Base-by-base conservation (phyloP, 768 basidiomycete species). In the Rubroboletus satanas region DNA sequence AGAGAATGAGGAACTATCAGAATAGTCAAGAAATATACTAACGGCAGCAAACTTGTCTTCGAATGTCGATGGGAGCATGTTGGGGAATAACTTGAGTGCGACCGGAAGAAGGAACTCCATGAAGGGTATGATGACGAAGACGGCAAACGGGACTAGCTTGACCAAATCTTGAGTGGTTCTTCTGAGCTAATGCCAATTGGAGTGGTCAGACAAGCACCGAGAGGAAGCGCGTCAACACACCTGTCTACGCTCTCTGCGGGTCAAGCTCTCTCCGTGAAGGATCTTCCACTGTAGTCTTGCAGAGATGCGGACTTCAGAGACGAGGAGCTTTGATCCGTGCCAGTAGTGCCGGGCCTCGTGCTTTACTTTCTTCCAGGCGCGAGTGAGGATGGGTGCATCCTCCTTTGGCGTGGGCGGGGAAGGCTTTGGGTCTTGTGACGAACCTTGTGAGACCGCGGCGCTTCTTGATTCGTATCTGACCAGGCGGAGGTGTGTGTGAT, bases 61-160 rank as follows among this genome's bases (percentile, higher is more conserved):
- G 59, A 99, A 98, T 0, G 97, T 99, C 0, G 92, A 95, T 0
- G 97, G 97, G 6, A 99, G 83, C 93, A 98, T 98, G 72, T 90
- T 98, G 14, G 97, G 97, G 81, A 99, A 99, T 42, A 99, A 74
- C 71, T 96, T 97, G 61, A 99, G 80, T 0, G 94, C 95, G 38
- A 99, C 92, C 2, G 97, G 97, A 3, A 99, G 83, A 5, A 99
- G 79, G 17, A 99, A 70, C 69, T 98, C 97, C 96, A 98, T 98
- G 79, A 98, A 98, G 1, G 97, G 97, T 3, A 99, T 92, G 63
- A 97, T 78, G 59, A 98, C 68, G 75, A 99, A 98, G 47, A 93
- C 93, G 7, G 90, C 84, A 73, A 99, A 99, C 1, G 97, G 97
- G 23, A 98, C 85, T 14, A 99, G 84, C 31, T 97, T 85, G 50